phyloP scores from a whole-genome alignment of 2,329 filamentous ascomycete species.

The Exophiala sideris region DNA sequence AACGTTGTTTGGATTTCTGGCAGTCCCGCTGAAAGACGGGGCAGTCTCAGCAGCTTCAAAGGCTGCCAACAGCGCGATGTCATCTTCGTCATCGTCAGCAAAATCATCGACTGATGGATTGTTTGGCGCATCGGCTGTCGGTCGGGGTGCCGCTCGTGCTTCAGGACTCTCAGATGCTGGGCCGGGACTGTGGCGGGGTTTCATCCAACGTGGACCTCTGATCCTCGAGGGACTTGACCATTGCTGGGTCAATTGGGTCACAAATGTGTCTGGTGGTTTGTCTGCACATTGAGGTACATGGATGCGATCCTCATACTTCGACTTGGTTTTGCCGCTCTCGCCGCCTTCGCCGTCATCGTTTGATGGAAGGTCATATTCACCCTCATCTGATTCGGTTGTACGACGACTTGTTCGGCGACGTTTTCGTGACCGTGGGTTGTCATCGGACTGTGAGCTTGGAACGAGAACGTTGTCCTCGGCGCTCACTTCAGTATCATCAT shows the following conservation, averaged over 20 bases:
- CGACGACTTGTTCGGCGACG: constrained; percentile 14
- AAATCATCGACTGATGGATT: background rate
- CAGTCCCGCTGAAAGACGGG: constrained; percentile 25
- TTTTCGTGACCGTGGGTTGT: constrained; percentile 22
- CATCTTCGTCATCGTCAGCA: constrained; percentile 24
- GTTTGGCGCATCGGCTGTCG: no score
- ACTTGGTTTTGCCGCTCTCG: constrained; percentile 16
- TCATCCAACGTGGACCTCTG: constrained; percentile 49
- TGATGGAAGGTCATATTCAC: constrained; percentile 25
- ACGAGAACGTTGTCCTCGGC: constrained; percentile 34
- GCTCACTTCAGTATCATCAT: constrained; percentile 1
- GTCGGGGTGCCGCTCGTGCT: background rate
- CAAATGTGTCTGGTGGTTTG: constrained; percentile 44
- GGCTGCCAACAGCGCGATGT: constrained; percentile 60
- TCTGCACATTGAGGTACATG: constrained; percentile 41
- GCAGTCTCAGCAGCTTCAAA: constrained; percentile 56
- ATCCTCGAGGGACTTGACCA: constrained; percentile 51
- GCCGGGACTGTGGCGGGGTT: constrained; percentile 35
- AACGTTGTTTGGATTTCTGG: constrained; percentile 26
- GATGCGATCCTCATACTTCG: constrained; percentile 31
- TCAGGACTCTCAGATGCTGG: constrained; percentile 7
- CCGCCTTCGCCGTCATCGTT: constrained; percentile 13
- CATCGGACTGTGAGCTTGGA: constrained; percentile 24
- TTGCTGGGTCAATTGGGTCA: constrained; percentile 48
- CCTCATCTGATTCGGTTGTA: constrained; percentile 8